Base-by-base conservation (phyloP, 192 early-diverging fungal genomes). In the Phycomyces nitens region DNA sequence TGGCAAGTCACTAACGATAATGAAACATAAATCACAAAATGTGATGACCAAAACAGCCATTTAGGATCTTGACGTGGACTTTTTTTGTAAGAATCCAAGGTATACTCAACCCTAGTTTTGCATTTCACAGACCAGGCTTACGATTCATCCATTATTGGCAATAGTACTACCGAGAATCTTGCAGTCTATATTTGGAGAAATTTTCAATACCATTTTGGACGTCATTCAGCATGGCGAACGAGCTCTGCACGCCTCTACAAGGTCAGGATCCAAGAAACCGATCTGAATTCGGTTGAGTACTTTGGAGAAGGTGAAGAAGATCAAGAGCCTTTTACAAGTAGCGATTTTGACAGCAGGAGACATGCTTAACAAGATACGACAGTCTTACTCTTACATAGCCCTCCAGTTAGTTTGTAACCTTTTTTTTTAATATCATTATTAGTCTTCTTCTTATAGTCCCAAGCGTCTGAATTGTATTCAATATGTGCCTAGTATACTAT, bases 111-210 rank as follows among this genome's bases (percentile, higher is more conserved):
- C 12, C 11, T 3, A 2, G 44, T 47, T 3, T 47, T 14, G 44
- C 12, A 11, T 47, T 7, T 5, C 7, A 34, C 29, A 34, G 7
- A 34, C 29, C 16, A 44, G 8, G 15, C 11, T 40, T 22, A 56
- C 58, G 3, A n/a, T 34, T 59, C 26, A n/a, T 3, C 18, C n/a
- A 51, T 24, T 27, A 7, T 20, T 24, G 39, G 54, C 16, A 41
- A 44, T 69, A 93, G 92, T 71, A 97, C 94, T 10, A 89, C 89
- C 12, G 94, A 97, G 74, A 95, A 94, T 73, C 76, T 97, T 29
- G 93, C 93, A 0, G 81, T 93, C 7, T 95, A 86, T 76, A 85
- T 92, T 38, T 97, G 93, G 93, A 71, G 81, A 44, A 72, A 75
- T 60, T 71, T 90, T 44, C 47, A 66, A 24, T 40, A 47, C 20